A percentile compares a stretch with the other conserved stretches of the same genome.
phyloP scores from a whole-genome alignment of 306 rosid species.

The Castanea mollissima region DNA sequence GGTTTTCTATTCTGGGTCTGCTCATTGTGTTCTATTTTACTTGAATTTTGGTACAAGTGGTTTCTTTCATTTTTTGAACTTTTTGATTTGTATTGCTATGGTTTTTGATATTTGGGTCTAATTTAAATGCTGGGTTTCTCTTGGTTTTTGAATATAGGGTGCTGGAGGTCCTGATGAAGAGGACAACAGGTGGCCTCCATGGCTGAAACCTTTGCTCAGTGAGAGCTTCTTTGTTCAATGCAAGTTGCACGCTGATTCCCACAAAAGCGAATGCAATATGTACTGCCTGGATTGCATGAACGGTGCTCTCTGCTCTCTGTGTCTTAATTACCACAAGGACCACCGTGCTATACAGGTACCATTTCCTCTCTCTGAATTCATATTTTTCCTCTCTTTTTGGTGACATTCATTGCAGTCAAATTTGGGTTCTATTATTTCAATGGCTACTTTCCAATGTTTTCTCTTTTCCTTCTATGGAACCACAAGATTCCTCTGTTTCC shows the following conservation, averaged over 20 bases:
- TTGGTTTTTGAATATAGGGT: slow-evolving; percentile 48
- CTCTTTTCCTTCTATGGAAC: slow-evolving; percentile 23
- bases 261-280: slow-evolving; percentile 98
- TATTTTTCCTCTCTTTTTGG: slow-evolving; percentile 4
- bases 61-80: not conserved
- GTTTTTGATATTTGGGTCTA: slow-evolving; percentile 6
- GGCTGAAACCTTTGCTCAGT: slow-evolving; percentile 84
- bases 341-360: slow-evolving; percentile 89
- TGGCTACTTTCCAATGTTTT: not conserved
- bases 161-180: slow-evolving; percentile 93
- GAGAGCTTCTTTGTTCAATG: slow-evolving; percentile 95
- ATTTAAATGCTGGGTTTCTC: not conserved
- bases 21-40: slow-evolving; percentile 25
- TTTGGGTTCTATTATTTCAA: slow-evolving; percentile 1
- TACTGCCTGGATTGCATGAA: slow-evolving; percentile 96
- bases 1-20: not conserved
- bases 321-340: slow-evolving; percentile 75
- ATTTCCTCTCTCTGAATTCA: not conserved
- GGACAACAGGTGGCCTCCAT: slow-evolving; percentile 94
- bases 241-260: slow-evolving; percentile 83
- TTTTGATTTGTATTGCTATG: not conserved
- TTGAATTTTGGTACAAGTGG: not conserved
- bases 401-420: slow-evolving; percentile 21
- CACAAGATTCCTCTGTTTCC: slow-evolving; percentile 1
- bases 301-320: slow-evolving; percentile 89